Percentiles rank a stretch among this genome's conserved stretches.
These are phyloP conservation scores for Artemisia tridentata DNA, from an alignment of 129 eudicot species.

Conservation along the genomic window DNA sequence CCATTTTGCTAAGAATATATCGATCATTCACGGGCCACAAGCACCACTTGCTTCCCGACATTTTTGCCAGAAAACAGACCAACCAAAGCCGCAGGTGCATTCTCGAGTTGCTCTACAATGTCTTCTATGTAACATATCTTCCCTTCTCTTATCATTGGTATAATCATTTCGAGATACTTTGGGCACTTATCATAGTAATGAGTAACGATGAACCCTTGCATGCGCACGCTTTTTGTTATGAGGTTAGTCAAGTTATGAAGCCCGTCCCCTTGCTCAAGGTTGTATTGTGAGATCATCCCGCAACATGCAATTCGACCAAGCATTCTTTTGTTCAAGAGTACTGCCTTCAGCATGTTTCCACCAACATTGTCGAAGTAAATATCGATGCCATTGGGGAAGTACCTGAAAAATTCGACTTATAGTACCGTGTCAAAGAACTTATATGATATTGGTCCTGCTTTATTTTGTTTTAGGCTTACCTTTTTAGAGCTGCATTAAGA, in stretches of 20 bases:
- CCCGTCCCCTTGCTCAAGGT: constrained; percentile 14
- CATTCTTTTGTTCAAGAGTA: constrained; percentile 31
- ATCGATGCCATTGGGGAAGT: constrained; percentile 35
- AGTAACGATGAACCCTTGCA: constrained; percentile 30
- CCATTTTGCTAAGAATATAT: neutral
- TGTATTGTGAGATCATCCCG: constrained; percentile 36
- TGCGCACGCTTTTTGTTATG: constrained; percentile 15
- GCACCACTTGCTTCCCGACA: constrained; percentile 66
- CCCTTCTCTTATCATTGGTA: constrained; percentile 47
- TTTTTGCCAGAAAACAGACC: constrained; percentile 55
- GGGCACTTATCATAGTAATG: constrained; percentile 42
- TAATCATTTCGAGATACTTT: constrained; percentile 44
- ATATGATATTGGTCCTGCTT: neutral
- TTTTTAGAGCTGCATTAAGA: constrained; percentile 48
- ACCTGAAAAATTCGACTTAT: neutral
- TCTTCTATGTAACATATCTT: constrained; percentile 51
- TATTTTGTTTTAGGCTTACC: constrained; percentile 27
- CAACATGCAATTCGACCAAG: constrained; percentile 32
- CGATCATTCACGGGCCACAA: constrained; percentile 45
- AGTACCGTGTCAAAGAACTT: neutral
- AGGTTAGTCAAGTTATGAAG: constrained; percentile 1
- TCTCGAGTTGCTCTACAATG: constrained; percentile 59
- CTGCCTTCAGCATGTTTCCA: constrained; percentile 32
- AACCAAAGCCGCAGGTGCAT: constrained; percentile 54
- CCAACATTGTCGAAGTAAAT: constrained; percentile 37